Percentiles rank a stretch among this genome's conserved stretches.
These are phyloP conservation scores for Stephanodiscus minutulus DNA, from an alignment of 108 stramenopile species.

Conservation along the genomic window DNA sequence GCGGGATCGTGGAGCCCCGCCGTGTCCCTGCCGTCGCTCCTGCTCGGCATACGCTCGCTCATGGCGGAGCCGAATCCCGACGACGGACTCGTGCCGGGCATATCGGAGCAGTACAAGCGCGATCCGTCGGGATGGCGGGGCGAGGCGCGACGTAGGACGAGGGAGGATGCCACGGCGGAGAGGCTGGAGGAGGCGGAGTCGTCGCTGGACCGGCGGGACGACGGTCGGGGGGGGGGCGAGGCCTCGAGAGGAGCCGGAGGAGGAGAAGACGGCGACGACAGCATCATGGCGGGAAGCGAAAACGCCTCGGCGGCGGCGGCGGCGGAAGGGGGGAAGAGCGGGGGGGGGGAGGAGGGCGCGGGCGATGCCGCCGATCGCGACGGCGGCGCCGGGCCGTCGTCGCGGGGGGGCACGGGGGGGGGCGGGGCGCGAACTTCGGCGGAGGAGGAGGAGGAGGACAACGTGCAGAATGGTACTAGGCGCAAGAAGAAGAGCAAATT, in stretches of 20 bases:
- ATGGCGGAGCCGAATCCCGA: conserved; percentile 75
- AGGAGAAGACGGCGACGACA: background rate
- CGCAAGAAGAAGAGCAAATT: conserved; percentile 2
- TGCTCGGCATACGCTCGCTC: conserved; percentile 67
- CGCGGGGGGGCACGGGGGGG: background rate
- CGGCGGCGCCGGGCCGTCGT: background rate
- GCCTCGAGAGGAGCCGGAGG: background rate
- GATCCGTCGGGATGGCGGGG: conserved; percentile 28
- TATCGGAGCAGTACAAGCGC: conserved; percentile 53
- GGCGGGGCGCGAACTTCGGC: background rate
- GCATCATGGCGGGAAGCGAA: background rate
- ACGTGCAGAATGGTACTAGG: background rate
- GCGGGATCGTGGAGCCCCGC: conserved; percentile 75
- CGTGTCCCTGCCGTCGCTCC: conserved; percentile 65
- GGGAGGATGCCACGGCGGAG: conserved; percentile 41
- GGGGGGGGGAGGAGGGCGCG: background rate
- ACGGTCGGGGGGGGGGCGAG: background rate
- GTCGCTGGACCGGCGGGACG: conserved; percentile 18
- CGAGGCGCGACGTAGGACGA: conserved; percentile 43
- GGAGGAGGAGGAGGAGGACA: background rate
- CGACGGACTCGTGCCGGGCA: conserved; percentile 76
- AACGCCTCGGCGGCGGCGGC: too few species aligned
- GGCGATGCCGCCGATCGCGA: background rate
- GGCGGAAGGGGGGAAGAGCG: too few species aligned
- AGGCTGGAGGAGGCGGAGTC: conserved; percentile 41